Evolutionary conservation across 176 grass and related monocot species (phyloP), one percentile per base, ranked within the genome.

Genomic region (Carex scoparia): DNA sequence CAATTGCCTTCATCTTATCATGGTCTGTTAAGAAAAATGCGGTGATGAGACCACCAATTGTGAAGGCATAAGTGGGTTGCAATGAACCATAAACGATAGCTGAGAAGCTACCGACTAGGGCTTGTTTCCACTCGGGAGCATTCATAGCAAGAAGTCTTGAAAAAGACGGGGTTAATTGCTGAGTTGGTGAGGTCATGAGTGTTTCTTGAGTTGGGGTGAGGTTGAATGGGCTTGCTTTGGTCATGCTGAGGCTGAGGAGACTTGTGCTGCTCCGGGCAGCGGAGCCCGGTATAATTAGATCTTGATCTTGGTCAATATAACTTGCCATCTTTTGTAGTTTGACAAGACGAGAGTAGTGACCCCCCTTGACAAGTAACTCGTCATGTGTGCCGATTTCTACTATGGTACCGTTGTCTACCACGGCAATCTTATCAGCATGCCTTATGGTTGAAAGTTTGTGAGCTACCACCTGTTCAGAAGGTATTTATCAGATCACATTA

Each of bases 401-500:
- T 72, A 99, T 90, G 18, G 65, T 86, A 31, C 96, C 96, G 10
- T 86, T 80, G 88, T 99, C 96, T 51, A 95, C 89, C 44, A 99
- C 96, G 5, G 93, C 96, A 58, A 99, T 99, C 66, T 95, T 93
- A 85, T 99, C 90, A 1, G 96, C 96, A 73, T 94, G 90, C 88
- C 94, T 99, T 79, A 99, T 90, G 0, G 96, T 99, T 5, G 96
- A 99, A 74, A 99, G 93, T 72, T 99, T 99, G 88, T 98, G 96
- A 81, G 96, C 96, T 60, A 98, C 93, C 51, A 98, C 93, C 96
- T 95, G 88, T 85, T 79, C 69, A 91, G n/a, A 31, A 61, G 30
- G 49, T 59, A 55, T 40, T 40, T 40, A 40, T 80, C 62, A 76
- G 72, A 54, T 31, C 30, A 15, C 74, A 32, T 23, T 74, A 49